These are phyloP conservation scores for Malus sylvestris DNA, from an alignment of 306 rosid species.

Conservation along the genomic window DNA sequence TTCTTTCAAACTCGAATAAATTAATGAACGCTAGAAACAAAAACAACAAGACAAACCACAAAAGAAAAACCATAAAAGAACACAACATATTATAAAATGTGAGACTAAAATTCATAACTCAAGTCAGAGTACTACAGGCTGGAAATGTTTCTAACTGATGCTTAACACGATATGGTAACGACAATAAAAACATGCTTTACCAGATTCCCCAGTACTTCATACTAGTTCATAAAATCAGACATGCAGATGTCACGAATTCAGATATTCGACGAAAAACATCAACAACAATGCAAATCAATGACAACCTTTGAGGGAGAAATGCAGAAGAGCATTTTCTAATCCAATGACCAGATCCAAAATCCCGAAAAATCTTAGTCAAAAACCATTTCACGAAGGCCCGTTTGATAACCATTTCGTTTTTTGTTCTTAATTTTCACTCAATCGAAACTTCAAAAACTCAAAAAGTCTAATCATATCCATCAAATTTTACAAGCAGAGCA, in stretches of 20 bases:
- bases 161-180: neutral
- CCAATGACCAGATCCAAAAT: slow-evolving; percentile 16
- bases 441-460: neutral
- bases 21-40: neutral
- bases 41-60: neutral
- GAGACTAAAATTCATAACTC: neutral
- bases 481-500: neutral
- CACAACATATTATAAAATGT: neutral
- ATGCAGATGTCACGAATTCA: neutral
- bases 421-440: neutral
- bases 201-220: neutral
- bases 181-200: neutral
- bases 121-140: neutral
- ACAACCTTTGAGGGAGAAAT: neutral
- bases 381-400: neutral
- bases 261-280: neutral
- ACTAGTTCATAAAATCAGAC: neutral
- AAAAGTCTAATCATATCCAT: neutral
- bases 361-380: neutral
- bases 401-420: neutral
- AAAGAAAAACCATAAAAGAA: neutral
- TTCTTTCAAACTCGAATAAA: neutral
- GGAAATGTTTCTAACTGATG: neutral
- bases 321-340: neutral
- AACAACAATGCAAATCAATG: neutral